These are phyloP conservation scores for Aspergillus steynii DNA, from an alignment of 495 filamentous ascomycete genomes.

Conservation along the genomic window DNA sequence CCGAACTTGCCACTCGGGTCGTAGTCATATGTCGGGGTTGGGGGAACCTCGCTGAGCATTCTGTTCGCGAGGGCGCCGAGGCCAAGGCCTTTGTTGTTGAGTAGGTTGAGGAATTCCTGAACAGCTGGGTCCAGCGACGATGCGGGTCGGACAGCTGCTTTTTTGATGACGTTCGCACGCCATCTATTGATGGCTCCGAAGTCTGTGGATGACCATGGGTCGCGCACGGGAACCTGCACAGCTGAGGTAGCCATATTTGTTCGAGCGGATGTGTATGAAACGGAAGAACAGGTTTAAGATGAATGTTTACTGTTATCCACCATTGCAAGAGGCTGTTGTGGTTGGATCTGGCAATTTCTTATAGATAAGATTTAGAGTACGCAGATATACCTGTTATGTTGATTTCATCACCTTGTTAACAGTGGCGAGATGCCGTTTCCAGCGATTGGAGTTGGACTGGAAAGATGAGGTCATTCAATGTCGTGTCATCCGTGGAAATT, in stretches of 20 bases:
- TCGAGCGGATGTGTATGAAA: too few species aligned
- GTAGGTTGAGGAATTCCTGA: slow-evolving; percentile 26
- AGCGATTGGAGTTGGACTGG: neutral
- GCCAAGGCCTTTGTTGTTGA: slow-evolving; percentile 17
- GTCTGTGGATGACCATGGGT: neutral
- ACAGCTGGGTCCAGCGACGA: neutral
- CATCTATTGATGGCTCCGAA: slow-evolving; percentile 4
- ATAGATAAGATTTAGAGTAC: neutral
- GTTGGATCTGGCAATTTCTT: neutral
- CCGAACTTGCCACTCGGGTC: slow-evolving; percentile 50
- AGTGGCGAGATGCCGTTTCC: slow-evolving; percentile 5
- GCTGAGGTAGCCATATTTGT: neutral
- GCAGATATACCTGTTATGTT: neutral
- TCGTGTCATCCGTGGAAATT: too few species aligned
- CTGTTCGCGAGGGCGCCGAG: slow-evolving; percentile 10
- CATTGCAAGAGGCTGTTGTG: too few species aligned
- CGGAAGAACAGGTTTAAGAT: too few species aligned
- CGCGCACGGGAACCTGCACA: neutral
- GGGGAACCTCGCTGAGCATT: slow-evolving; percentile 63
- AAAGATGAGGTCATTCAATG: too few species aligned
- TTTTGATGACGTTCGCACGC: neutral
- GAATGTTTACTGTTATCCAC: too few species aligned
- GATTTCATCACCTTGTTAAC: neutral
- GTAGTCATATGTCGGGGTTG: slow-evolving; percentile 49
- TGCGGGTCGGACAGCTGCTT: neutral